These are phyloP conservation scores for Fusarium caatingaense DNA, from an alignment of 2,329 filamentous ascomycete genomes.

Conservation along the genomic window DNA sequence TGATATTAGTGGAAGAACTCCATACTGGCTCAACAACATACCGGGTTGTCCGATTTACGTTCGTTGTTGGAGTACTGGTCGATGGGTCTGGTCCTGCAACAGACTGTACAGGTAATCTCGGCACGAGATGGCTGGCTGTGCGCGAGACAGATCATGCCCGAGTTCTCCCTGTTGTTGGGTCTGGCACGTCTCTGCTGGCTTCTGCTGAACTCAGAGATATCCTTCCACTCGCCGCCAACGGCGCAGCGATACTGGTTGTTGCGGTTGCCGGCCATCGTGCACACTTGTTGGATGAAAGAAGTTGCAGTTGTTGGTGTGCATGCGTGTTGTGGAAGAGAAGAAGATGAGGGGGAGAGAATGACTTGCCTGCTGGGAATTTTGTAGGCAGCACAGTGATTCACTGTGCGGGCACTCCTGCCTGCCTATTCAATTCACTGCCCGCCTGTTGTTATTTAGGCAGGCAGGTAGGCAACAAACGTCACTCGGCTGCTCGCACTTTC, in stretches of 20 bases:
- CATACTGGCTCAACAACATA: conserved; percentile 36
- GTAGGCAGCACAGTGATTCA: background rate
- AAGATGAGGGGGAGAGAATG: background rate
- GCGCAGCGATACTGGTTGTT: conserved; percentile 51
- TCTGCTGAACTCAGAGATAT: conserved; percentile 48
- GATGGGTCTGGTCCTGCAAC: conserved; percentile 43
- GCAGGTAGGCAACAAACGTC: background rate
- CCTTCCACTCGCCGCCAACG: conserved; percentile 53
- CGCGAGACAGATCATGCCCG: conserved; percentile 53
- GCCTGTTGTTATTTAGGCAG: background rate
- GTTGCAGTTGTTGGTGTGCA: background rate
- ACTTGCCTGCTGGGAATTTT: background rate
- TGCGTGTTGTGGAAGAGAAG: background rate
- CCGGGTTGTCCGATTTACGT: conserved; percentile 45
- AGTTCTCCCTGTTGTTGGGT: conserved; percentile 29
- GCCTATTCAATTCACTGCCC: background rate
- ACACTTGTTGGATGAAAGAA: background rate
- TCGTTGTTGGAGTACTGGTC: conserved; percentile 48
- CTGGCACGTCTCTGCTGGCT: conserved; percentile 41
- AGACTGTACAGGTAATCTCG: conserved; percentile 50
- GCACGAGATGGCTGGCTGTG: conserved; percentile 42
- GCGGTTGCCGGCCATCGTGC: conserved; percentile 1
- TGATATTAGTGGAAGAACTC: conserved; percentile 1
- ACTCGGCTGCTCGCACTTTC: background rate
- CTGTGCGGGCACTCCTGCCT: background rate